phyloP scores from a whole-genome alignment of 2,329 filamentous ascomycete genomes.

The Fusarium ambrosium region DNA sequence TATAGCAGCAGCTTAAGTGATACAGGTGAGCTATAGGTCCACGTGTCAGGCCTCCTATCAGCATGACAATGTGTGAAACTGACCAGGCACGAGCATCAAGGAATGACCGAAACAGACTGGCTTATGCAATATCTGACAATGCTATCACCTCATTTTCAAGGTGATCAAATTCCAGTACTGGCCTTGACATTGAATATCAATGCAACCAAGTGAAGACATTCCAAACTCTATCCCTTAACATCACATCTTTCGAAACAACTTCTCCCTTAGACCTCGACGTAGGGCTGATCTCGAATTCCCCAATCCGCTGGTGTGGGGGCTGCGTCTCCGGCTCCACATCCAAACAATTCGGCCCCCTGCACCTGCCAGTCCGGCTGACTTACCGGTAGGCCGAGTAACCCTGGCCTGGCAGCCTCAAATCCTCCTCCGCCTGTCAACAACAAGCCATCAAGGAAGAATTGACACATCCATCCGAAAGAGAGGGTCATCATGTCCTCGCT shows the following conservation, averaged over 20 bases:
- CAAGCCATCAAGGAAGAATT: conserved; percentile 11
- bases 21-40: not conserved
- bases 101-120: not conserved
- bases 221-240: not conserved
- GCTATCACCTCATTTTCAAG: not conserved
- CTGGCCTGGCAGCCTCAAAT: conserved; percentile 16
- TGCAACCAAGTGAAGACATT: not conserved
- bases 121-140: conserved; percentile 3
- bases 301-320: not conserved
- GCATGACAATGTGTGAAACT: not conserved
- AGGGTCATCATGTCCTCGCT: conserved; percentile 57
- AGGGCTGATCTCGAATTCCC: conserved; percentile 1
- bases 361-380: conserved; percentile 25
- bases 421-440: conserved; percentile 34
- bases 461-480: not conserved
- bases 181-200: not conserved
- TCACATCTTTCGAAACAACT: not conserved
- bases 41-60: not conserved
- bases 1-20: not conserved
- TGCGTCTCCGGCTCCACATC: conserved; percentile 1
- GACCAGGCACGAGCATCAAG: not conserved
- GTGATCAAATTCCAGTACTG: not conserved
- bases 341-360: not conserved
- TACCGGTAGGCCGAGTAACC: conserved; percentile 39
- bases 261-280: not conserved